Percentiles rank a stretch among this genome's conserved stretches.
Conservation (phyloP, 192 early-diverging fungal species). For the Chytriomyces hyalinus region DNA sequence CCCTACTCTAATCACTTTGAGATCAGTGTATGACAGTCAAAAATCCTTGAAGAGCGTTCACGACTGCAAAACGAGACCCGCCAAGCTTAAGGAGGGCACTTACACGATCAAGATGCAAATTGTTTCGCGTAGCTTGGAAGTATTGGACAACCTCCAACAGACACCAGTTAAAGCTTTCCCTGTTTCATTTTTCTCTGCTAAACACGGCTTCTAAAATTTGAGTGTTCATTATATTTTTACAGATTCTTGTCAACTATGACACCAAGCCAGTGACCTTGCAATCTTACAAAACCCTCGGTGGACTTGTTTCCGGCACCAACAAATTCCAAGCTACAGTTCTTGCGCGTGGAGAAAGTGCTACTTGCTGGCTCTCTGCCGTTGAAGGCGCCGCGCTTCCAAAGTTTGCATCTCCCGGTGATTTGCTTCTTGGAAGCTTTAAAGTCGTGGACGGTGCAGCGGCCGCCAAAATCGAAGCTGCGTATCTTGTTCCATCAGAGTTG, state of each 20-base stretch:
- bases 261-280: constrained; percentile 58
- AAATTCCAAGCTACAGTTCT: constrained; percentile 54
- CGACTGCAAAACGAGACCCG: constrained; percentile 73
- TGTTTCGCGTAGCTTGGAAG: constrained; percentile 64
- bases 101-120: constrained; percentile 85
- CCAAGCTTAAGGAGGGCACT: constrained; percentile 79
- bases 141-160: constrained; percentile 77
- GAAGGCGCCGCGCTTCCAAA: constrained; percentile 56
- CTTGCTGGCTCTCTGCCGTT: constrained; percentile 64
- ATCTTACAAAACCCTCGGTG: constrained; percentile 60
- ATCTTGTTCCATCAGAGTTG: constrained; percentile 54
- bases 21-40: constrained; percentile 76
- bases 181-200: neutral
- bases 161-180: constrained; percentile 36
- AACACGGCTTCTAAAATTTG: neutral
- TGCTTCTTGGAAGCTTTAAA: constrained; percentile 67
- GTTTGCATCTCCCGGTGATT: constrained; percentile 78
- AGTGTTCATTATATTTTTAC: neutral
- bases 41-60: constrained; percentile 62
- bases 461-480: constrained; percentile 40
- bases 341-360: constrained; percentile 53
- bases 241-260: constrained; percentile 67
- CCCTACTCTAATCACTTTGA: no score
- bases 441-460: constrained; percentile 26
- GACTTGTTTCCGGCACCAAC: constrained; percentile 47